These are phyloP conservation scores for Naganishia onofrii DNA, from an alignment of 768 basidiomycete genomes.

Conservation along the genomic window DNA sequence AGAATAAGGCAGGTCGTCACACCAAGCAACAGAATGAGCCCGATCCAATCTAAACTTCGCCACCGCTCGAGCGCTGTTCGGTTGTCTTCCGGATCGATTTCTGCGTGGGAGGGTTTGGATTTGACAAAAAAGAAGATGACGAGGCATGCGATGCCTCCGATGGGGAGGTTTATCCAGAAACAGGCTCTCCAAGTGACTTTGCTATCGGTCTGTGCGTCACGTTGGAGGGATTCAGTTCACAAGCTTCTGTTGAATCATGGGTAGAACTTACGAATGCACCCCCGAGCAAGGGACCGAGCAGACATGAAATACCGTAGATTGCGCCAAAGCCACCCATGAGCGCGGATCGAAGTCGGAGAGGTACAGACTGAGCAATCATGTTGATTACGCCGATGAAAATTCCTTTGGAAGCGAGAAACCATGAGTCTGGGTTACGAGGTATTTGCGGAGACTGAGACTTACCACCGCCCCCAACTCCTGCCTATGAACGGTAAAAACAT, in stretches of 20 bases:
- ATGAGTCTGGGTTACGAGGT: conserved; percentile 51
- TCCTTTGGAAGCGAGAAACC: conserved; percentile 35
- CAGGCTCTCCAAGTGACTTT: conserved; percentile 55
- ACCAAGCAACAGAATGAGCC: conserved; percentile 37
- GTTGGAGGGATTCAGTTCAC: too few species aligned
- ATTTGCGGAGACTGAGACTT: conserved; percentile 42
- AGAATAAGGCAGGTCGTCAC: conserved; percentile 46
- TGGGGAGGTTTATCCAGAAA: conserved; percentile 55
- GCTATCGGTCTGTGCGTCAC: conserved; percentile 24
- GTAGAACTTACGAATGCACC: conserved; percentile 53
- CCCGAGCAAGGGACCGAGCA: conserved; percentile 54
- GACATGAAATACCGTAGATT: conserved; percentile 52
- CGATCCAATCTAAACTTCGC: conserved; percentile 45
- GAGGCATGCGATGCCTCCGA: conserved; percentile 44
- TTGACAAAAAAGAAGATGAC: conserved; percentile 41
- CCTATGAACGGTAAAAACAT: neutral
- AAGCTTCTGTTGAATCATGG: conserved; percentile 33
- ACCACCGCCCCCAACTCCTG: conserved; percentile 28
- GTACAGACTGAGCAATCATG: conserved; percentile 31
- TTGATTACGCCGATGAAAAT: conserved; percentile 40
- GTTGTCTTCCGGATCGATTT: conserved; percentile 42
- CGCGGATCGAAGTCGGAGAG: conserved; percentile 39
- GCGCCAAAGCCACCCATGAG: conserved; percentile 49
- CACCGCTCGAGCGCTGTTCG: conserved; percentile 40
- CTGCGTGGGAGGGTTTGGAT: conserved; percentile 39